Conservation (phyloP, 495 filamentous ascomycete genomes). For the Aspergillus panamensis region DNA sequence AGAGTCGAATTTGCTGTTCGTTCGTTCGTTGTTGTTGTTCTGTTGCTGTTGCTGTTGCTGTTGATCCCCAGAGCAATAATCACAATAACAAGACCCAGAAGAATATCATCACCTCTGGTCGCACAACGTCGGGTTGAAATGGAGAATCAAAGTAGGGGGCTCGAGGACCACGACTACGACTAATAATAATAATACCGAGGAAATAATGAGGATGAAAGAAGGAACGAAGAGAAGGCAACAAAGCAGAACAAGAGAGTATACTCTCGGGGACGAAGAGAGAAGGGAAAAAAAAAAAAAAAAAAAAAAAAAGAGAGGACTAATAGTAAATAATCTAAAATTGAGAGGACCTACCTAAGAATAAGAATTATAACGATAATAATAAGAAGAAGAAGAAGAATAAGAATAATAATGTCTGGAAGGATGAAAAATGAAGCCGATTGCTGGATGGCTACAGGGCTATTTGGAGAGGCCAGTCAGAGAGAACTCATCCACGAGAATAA, state of each 20-base stretch:
- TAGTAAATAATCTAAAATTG: background rate
- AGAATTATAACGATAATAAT: background rate
- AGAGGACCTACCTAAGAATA: background rate
- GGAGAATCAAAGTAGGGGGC: background rate
- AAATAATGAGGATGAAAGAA: background rate
- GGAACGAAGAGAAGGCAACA: slow-evolving; percentile 7
- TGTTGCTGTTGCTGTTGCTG: slow-evolving; percentile 1
- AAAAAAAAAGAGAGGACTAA: background rate
- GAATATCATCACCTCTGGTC: background rate
- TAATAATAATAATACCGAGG: background rate
- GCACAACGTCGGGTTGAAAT: slow-evolving; percentile 10
- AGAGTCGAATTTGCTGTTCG: slow-evolving; percentile 9
- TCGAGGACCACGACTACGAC: background rate
- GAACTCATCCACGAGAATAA: background rate
- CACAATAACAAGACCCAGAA: too few relatives aligned
- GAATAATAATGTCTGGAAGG: background rate
- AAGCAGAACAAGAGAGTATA: background rate
- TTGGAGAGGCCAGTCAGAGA: background rate
- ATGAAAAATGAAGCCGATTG: slow-evolving; percentile 11
- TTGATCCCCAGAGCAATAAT: background rate
- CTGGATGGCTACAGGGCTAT: slow-evolving; percentile 4
- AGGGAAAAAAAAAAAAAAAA: slow-evolving; percentile 12
- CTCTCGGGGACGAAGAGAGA: background rate
- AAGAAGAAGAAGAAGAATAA: slow-evolving; percentile 13
- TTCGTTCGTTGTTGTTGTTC: slow-evolving; percentile 14